Conservation (phyloP, 805 yeast genomes). For the Debaryomyces castellii region DNA sequence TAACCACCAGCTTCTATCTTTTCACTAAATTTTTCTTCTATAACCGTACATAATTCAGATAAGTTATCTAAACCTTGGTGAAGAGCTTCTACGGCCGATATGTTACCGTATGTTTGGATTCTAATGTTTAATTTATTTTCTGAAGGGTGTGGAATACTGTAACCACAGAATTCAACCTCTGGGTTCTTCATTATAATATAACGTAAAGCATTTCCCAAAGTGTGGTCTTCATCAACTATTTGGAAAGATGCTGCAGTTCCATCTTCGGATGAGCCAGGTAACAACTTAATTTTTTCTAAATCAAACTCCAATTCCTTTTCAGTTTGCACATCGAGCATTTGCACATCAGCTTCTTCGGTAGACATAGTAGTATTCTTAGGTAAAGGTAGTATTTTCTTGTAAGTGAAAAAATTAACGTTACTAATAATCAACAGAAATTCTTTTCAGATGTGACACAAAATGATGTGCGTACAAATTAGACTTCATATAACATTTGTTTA, state of each 20-base stretch:
- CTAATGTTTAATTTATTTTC: constrained; percentile 86
- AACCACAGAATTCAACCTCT: constrained; percentile 97
- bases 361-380: constrained; percentile 9
- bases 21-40: constrained; percentile 76
- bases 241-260: constrained; percentile 95
- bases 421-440: neutral
- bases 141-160: constrained; percentile 97
- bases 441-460: neutral
- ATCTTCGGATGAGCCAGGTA: constrained; percentile 89
- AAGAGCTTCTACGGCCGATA: constrained; percentile 89
- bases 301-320: constrained; percentile 51
- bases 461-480: neutral
- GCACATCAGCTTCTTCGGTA: constrained; percentile 21
- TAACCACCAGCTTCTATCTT: constrained; percentile 59
- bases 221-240: constrained; percentile 91
- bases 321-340: constrained; percentile 19
- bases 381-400: neutral
- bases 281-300: constrained; percentile 57
- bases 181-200: constrained; percentile 97
- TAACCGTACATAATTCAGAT: constrained; percentile 74
- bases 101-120: constrained; percentile 86
- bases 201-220: constrained; percentile 90
- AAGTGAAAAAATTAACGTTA: neutral
- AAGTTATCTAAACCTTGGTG: constrained; percentile 89
- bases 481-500: constrained; percentile 1